Evolutionary conservation across 2,329 filamentous ascomycete species (phyloP).

Genomic region (Gnomoniopsis sp.): DNA sequence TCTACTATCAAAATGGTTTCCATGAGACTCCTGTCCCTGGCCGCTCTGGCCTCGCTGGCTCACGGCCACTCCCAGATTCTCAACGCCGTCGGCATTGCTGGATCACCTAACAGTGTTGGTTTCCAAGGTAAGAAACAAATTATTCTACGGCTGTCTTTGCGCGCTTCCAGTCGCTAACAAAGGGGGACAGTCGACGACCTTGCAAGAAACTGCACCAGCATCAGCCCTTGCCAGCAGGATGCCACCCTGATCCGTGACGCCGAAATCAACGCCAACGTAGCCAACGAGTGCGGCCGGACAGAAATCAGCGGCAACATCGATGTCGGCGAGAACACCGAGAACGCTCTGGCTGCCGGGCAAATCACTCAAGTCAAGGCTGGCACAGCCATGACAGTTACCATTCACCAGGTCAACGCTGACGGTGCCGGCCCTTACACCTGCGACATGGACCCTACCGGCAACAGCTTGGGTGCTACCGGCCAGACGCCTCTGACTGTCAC

Average conservation of each 20-base stretch:
- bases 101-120: constrained; percentile 45
- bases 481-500: constrained; percentile 45
- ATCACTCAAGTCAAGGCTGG: constrained; percentile 47
- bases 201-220: constrained; percentile 60
- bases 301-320: constrained; percentile 57
- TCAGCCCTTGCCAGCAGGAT: constrained; percentile 65
- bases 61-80: constrained; percentile 46
- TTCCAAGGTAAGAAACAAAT: constrained; percentile 38
- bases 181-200: constrained; percentile 44
- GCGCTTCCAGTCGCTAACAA: neutral
- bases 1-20: constrained; percentile 35
- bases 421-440: constrained; percentile 49
- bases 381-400: constrained; percentile 37
- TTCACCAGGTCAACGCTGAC: constrained; percentile 48
- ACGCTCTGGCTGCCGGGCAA: constrained; percentile 38
- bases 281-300: constrained; percentile 61
- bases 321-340: constrained; percentile 50
- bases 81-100: constrained; percentile 40
- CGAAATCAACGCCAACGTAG: constrained; percentile 48
- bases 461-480: constrained; percentile 29
- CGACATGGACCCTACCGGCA: constrained; percentile 44
- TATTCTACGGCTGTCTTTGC: neutral
- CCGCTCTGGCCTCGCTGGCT: constrained; percentile 32
- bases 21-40: constrained; percentile 30
- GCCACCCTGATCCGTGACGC: constrained; percentile 60